Evolutionary conservation across 768 basidiomycete species (phyloP), one percentile per base, ranked within the genome.

Genomic region (Fomitopsis serialis): DNA sequence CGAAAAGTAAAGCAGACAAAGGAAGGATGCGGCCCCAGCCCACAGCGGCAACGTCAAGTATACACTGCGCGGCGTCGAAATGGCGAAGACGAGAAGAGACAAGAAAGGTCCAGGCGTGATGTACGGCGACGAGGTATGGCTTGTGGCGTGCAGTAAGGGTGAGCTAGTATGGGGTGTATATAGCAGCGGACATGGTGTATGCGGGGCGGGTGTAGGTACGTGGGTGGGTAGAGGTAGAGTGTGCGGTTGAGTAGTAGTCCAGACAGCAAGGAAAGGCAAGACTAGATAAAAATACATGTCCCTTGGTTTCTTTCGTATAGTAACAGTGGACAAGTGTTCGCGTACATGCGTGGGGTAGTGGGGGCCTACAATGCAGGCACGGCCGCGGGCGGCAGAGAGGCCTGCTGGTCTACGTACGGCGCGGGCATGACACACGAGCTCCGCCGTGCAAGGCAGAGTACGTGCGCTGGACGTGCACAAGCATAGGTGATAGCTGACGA

Each of bases 281-380:
- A 32, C 25, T 47, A 47, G n/a, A 47, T 47, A 47, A 47, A 13
- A 27, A 47, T 47, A 47, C 46, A 47, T 32, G 46, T 47, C 46
- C 46, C 46, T 47, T 21, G n/a, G n/a, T n/a, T n/a, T 32, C 29
- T 32, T 32, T 32, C 29, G 29, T 32, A 32, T 32, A 32, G 29
- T 32, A 32, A 32, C 5, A 32, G 29, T 11, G 29, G 29, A 32
- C 29, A 32, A 32, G 29, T 32, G 6, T 32, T 32, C 29, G 29
- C 29, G 29, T 32, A 11, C 29, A 40, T 17, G 37, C 19, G 19
- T 4, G 37, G 37, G 19, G 19, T 40, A 7, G 37, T 7, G 13
- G 4, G 13, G 15, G 37, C 15, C 6, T 40, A 15, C 37, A 40
- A n/a, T n/a, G n/a, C 37, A 40, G 37, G 19, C 19, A 17, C 15